phyloP scores from a whole-genome alignment of 1,284 basidiomycete genomes.

The Apiotrichum mycotoxinovorans region DNA sequence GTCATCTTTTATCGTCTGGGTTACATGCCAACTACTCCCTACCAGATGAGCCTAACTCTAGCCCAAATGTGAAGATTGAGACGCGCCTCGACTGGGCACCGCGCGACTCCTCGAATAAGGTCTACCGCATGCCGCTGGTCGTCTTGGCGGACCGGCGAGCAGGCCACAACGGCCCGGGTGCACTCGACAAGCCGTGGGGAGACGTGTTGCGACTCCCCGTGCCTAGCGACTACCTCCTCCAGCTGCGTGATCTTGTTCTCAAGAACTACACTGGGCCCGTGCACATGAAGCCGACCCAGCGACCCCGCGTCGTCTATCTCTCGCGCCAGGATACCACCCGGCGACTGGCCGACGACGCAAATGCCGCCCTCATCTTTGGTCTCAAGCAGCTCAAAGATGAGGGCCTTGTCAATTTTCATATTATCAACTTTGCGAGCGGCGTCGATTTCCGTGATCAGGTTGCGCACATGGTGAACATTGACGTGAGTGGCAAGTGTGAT shows the following conservation, averaged over 20 bases:
- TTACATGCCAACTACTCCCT: no score
- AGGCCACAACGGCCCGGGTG: slow-evolving; percentile 25
- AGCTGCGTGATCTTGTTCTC: slow-evolving; percentile 26
- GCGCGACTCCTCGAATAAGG: slow-evolving; percentile 12
- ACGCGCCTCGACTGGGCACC: slow-evolving; percentile 18
- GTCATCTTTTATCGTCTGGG: no score
- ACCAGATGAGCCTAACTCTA: not conserved
- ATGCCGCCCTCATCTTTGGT: slow-evolving; percentile 27
- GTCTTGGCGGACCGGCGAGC: slow-evolving; percentile 23
- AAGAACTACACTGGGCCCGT: slow-evolving; percentile 20
- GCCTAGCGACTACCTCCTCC: slow-evolving; percentile 22
- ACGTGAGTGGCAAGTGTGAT: slow-evolving; percentile 2
- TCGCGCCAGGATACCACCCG: slow-evolving; percentile 59
- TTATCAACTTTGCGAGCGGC: slow-evolving; percentile 10
- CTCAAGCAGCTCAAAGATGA: slow-evolving; percentile 47
- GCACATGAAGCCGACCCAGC: slow-evolving; percentile 2
- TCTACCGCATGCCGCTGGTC: slow-evolving; percentile 25
- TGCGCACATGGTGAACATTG: not conserved
- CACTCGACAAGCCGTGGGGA: slow-evolving; percentile 30
- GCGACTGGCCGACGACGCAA: slow-evolving; percentile 29
- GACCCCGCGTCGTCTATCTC: slow-evolving; percentile 15
- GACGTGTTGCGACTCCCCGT: slow-evolving; percentile 35
- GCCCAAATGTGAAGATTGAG: slow-evolving; percentile 25
- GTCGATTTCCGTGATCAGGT: slow-evolving; percentile 11
- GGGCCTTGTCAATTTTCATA: slow-evolving; percentile 6